Evolutionary conservation across 305 asterid genomes (phyloP).

Genomic region (Coffea humblotiana): DNA sequence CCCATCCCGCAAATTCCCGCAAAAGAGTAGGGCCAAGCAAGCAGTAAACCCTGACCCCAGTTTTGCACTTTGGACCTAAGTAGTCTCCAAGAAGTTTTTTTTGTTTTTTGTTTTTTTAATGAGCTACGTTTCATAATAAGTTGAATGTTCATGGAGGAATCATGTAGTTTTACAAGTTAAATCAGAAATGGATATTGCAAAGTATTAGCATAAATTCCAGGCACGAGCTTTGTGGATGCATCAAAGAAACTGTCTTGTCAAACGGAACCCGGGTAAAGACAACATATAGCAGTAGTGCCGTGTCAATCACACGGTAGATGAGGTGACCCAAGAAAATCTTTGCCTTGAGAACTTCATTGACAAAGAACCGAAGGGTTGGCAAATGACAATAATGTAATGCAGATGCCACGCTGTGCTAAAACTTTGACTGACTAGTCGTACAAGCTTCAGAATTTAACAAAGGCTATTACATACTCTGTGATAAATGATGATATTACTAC

Average conservation of each 20-base stretch:
- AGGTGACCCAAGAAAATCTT: not conserved
- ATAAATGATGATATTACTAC: slow-evolving; percentile 1
- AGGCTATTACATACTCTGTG: not conserved
- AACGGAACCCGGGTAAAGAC: not conserved
- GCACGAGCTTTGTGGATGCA: not conserved
- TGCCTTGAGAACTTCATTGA: not conserved
- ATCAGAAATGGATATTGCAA: not conserved
- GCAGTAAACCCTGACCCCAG: too few species aligned
- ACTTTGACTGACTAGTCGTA: not conserved
- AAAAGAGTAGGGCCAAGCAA: too few species aligned
- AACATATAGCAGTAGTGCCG: not conserved
- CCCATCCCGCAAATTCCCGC: too few species aligned
- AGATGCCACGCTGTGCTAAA: not conserved
- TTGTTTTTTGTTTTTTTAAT: too few species aligned
- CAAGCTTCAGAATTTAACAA: not conserved
- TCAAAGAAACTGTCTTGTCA: not conserved
- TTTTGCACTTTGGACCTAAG: not conserved
- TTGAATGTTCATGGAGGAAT: not conserved
- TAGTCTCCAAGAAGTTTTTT: too few species aligned
- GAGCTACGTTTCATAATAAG: too few species aligned
- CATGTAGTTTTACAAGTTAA: not conserved
- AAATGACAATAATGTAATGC: not conserved
- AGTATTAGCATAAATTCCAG: not conserved
- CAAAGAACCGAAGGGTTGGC: not conserved
- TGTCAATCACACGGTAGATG: not conserved